These are phyloP conservation scores for Cucurbita pepo DNA, from an alignment of 306 rosid species.

Conservation along the genomic window DNA sequence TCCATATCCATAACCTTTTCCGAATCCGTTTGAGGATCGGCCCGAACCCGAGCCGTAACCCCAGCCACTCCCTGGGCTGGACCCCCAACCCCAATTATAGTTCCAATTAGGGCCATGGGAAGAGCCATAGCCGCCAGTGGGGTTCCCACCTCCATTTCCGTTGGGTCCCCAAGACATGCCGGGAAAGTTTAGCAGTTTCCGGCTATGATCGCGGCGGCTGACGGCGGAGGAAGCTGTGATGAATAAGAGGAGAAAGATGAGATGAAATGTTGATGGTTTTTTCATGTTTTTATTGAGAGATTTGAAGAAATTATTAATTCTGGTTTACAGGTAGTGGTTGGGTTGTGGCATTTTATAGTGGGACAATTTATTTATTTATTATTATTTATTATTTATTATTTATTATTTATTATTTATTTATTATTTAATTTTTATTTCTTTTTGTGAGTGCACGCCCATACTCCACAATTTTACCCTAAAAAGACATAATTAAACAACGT, in stretches of 20 bases:
- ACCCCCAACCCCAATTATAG: slow-evolving; percentile 82
- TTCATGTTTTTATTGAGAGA: neutral
- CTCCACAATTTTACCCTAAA: no score
- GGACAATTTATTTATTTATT: neutral
- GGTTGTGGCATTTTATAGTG: slow-evolving; percentile 28
- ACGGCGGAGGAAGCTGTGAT: slow-evolving; percentile 4
- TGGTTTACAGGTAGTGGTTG: neutral
- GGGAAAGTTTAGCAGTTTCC: slow-evolving; percentile 6
- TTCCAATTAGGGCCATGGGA: slow-evolving; percentile 66
- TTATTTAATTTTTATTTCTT: no score
- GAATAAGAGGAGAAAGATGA: slow-evolving; percentile 19
- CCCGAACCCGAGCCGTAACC: slow-evolving; percentile 83
- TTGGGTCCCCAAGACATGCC: slow-evolving; percentile 24
- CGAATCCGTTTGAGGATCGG: slow-evolving; percentile 37
- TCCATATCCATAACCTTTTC: slow-evolving; percentile 52
- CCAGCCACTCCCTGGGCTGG: slow-evolving; percentile 49
- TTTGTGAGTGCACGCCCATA: no score
- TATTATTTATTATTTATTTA: no score
- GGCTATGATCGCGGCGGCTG: neutral
- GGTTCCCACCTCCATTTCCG: slow-evolving; percentile 13
- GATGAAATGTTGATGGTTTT: neutral
- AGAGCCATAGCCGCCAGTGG: slow-evolving; percentile 43
- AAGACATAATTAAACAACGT: no score
- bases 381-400: no score
- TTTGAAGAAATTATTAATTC: neutral